phyloP scores from a whole-genome alignment of 2,329 filamentous ascomycete species.

The Diaporthe longicolla region DNA sequence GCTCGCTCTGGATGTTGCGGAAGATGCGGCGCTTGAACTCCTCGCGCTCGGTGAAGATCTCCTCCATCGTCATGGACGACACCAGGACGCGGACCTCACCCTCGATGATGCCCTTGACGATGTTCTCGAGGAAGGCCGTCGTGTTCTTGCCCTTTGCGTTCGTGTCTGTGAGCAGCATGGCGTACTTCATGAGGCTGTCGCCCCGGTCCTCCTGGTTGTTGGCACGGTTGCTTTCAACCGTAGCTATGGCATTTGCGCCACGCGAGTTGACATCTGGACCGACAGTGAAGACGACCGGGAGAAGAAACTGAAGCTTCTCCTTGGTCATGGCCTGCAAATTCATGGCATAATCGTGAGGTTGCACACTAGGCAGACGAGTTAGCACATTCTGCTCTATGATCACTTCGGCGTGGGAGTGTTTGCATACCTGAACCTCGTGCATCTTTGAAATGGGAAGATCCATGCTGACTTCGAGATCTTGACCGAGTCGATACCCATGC shows the following conservation, averaged over 20 bases:
- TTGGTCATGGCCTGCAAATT: conserved; percentile 89
- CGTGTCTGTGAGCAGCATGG: conserved; percentile 79
- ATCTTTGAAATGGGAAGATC: conserved; percentile 79
- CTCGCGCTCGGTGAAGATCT: conserved; percentile 67
- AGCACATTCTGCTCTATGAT: neutral
- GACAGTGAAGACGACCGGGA: conserved; percentile 89
- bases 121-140: conserved; percentile 80
- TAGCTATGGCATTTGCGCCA: conserved; percentile 58
- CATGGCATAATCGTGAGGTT: conserved; percentile 86
- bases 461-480: conserved; percentile 84
- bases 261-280: conserved; percentile 80
- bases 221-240: conserved; percentile 42
- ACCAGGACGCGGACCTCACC: conserved; percentile 89
- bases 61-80: conserved; percentile 92
- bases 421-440: conserved; percentile 62
- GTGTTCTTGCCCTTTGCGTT: conserved; percentile 55
- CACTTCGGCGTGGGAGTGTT: no score
- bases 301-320: conserved; percentile 86
- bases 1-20: conserved; percentile 82
- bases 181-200: conserved; percentile 83
- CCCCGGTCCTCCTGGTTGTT: conserved; percentile 62
- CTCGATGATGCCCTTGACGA: conserved; percentile 91
- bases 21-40: conserved; percentile 75
- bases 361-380: conserved; percentile 63
- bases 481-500: conserved; percentile 80